Percentiles rank a stretch among this genome's conserved stretches.
These are phyloP conservation scores for Euphorbia peplus DNA, from an alignment of 345 rosid species.

Conservation along the genomic window DNA sequence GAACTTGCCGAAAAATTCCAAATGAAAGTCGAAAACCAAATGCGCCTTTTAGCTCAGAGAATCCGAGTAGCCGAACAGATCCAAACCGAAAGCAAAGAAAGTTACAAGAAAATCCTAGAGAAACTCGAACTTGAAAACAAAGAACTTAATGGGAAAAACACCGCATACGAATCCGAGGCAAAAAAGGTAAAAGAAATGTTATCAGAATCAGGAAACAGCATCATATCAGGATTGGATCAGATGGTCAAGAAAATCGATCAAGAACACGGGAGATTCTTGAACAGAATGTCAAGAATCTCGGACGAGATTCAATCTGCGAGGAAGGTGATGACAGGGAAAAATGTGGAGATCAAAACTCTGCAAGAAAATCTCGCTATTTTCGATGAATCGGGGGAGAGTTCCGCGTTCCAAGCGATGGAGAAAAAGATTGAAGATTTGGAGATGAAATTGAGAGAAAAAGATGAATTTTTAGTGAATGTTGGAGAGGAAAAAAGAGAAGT, in stretches of 20 bases:
- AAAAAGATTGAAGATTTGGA: conserved; percentile 14
- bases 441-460: conserved; percentile 14
- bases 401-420: conserved; percentile 5
- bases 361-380: conserved; percentile 13
- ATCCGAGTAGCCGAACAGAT: conserved; percentile 69
- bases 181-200: conserved; percentile 33
- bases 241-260: conserved; percentile 34
- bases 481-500: conserved; percentile 29
- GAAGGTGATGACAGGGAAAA: conserved; percentile 18
- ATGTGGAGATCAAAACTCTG: conserved; percentile 11
- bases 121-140: conserved; percentile 34
- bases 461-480: conserved; percentile 2
- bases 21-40: conserved; percentile 58
- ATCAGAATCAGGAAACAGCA: conserved; percentile 22
- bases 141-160: conserved; percentile 24
- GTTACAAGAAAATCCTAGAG: conserved; percentile 33
- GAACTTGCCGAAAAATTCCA: conserved; percentile 58
- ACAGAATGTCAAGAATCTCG: conserved; percentile 33
- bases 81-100: conserved; percentile 55
- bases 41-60: conserved; percentile 56
- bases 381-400: not conserved
- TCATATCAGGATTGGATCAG: conserved; percentile 32
- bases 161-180: conserved; percentile 29
- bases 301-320: conserved; percentile 46
- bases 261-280: conserved; percentile 28